Conservation (phyloP, 148 eudicot genomes). For the Vaccinium macrocarpon region DNA sequence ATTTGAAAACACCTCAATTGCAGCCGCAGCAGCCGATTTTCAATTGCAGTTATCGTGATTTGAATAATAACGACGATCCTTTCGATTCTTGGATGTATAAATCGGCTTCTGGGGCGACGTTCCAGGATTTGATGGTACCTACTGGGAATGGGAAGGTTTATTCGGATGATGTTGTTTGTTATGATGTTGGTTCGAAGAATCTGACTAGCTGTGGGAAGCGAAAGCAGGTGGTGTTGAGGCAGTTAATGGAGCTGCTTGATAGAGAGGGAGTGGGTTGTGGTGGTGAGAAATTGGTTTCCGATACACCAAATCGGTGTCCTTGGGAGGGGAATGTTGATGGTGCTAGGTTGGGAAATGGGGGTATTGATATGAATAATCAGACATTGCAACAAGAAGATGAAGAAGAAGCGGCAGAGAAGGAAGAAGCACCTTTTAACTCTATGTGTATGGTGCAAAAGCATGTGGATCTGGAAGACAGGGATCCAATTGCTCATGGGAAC, state of each 20-base stretch:
- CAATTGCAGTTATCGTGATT: constrained; percentile 1
- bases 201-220: constrained; percentile 27
- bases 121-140: constrained; percentile 18
- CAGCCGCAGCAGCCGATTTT: neutral
- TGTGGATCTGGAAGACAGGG: neutral
- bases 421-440: neutral
- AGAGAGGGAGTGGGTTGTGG: neutral
- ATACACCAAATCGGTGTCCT: constrained; percentile 17
- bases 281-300: constrained; percentile 14
- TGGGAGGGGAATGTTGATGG: constrained; percentile 14
- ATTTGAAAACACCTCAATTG: neutral
- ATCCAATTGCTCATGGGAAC: neutral
- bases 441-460: neutral
- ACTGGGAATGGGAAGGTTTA: constrained; percentile 16
- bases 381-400: neutral
- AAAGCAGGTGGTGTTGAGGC: constrained; percentile 48
- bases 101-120: neutral
- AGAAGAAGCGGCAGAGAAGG: neutral
- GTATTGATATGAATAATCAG: constrained; percentile 15
- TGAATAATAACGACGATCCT: neutral
- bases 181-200: constrained; percentile 6
- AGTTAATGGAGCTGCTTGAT: constrained; percentile 39
- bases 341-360: neutral
- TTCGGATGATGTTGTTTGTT: constrained; percentile 33
- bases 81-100: neutral